Evolutionary conservation across 805 yeast genomes (phyloP).

Genomic region (Starmerella potacharoeniae): DNA sequence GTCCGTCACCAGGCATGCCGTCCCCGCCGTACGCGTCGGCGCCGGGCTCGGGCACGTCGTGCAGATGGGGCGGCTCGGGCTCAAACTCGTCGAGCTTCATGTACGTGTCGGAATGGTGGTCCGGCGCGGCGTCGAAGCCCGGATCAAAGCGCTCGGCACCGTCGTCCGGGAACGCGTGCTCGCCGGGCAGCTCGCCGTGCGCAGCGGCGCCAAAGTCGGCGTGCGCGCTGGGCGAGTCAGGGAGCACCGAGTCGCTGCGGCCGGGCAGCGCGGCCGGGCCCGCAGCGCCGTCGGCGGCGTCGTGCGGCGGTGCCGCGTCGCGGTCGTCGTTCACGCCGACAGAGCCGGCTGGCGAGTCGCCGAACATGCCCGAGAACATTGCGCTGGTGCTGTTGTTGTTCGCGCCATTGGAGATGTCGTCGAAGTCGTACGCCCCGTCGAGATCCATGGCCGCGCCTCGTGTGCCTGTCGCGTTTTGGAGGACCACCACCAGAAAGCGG

Average conservation of each 20-base stretch:
- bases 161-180: neutral
- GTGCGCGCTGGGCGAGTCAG: neutral
- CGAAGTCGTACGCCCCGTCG: conserved; percentile 12
- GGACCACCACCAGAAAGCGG: neutral
- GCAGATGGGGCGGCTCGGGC: neutral
- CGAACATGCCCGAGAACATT: conserved; percentile 1
- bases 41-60: neutral
- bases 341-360: conserved; percentile 1
- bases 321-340: neutral
- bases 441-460: conserved; percentile 11
- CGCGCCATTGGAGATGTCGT: neutral
- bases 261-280: neutral
- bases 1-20: neutral
- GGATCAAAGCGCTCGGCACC: neutral
- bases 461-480: neutral
- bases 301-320: neutral
- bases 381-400: conserved; percentile 5
- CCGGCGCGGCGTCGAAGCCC: neutral
- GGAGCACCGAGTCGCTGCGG: neutral
- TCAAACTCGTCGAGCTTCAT: neutral
- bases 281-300: neutral
- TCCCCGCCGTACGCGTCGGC: neutral
- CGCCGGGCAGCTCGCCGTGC: neutral
- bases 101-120: neutral
- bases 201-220: no score